phyloP scores from a whole-genome alignment of 164 flowering plant genomes.

The Chimonanthus salicifolius region DNA sequence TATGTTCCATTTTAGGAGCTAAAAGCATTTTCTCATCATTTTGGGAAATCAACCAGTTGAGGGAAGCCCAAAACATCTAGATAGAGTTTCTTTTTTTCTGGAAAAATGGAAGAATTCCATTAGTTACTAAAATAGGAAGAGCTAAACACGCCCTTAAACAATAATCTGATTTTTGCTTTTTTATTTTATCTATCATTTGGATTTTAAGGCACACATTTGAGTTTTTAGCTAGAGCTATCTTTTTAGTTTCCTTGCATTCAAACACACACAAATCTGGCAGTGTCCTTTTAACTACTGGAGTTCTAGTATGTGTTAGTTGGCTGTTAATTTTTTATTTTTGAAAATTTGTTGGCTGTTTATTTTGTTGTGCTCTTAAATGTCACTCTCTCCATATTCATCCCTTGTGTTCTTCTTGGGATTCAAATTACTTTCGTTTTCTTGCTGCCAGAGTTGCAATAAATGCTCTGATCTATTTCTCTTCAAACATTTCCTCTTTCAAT shows the following conservation, averaged over 20 bases:
- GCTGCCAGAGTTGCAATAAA: background rate
- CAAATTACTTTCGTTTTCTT: background rate
- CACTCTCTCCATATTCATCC: background rate
- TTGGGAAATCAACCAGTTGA: background rate
- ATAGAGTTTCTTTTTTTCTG: too few relatives aligned
- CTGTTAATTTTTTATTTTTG: too few relatives aligned
- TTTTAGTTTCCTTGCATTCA: too few relatives aligned
- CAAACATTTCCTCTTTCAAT: too few relatives aligned
- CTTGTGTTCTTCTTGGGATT: background rate
- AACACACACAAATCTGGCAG: too few relatives aligned
- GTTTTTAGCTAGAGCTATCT: background rate
- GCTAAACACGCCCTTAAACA: background rate
- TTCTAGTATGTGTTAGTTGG: too few relatives aligned
- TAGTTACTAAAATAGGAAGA: background rate
- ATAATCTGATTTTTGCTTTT: background rate
- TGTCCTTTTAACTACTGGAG: too few relatives aligned
- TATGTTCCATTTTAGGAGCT: background rate
- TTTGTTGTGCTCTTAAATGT: too few relatives aligned
- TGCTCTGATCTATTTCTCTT: background rate
- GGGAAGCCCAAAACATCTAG: background rate
- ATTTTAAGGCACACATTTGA: too few relatives aligned
- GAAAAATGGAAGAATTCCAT: too few relatives aligned
- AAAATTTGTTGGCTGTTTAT: too few relatives aligned
- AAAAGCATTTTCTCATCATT: too few relatives aligned
- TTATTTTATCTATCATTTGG: background rate